These are phyloP conservation scores for Yueomyces sinensis DNA, from an alignment of 805 yeast genomes.

Conservation along the genomic window DNA sequence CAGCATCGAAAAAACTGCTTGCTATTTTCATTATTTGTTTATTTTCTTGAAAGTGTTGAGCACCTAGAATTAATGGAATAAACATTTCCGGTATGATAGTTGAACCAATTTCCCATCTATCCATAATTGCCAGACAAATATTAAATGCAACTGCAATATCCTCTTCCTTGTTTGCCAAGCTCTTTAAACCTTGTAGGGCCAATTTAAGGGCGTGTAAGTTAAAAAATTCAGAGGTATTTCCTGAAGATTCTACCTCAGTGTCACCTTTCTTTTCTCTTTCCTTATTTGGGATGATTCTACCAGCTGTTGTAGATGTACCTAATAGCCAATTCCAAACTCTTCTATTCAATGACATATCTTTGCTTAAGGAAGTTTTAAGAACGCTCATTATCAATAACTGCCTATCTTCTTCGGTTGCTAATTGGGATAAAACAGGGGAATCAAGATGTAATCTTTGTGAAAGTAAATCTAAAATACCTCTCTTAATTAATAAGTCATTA, in stretches of 20 bases:
- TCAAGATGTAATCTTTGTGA: constrained; percentile 53
- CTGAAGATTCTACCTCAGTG: background rate
- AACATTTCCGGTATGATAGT: constrained; percentile 57
- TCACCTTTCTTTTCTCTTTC: background rate
- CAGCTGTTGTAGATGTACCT: constrained; percentile 39
- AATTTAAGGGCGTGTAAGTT: constrained; percentile 37
- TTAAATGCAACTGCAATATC: constrained; percentile 37
- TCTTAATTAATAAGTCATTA: constrained; percentile 56
- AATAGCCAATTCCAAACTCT: constrained; percentile 88
- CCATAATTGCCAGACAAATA: constrained; percentile 65
- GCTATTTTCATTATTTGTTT: constrained; percentile 40
- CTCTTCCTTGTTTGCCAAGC: constrained; percentile 27
- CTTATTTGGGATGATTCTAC: background rate
- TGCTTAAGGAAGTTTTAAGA: constrained; percentile 54
- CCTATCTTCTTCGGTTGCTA: constrained; percentile 40
- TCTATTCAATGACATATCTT: constrained; percentile 90
- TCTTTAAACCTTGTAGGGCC: constrained; percentile 40
- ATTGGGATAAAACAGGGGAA: constrained; percentile 38
- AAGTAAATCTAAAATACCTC: constrained; percentile 81
- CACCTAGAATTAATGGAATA: constrained; percentile 45
- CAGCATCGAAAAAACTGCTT: constrained; percentile 66
- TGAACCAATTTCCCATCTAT: constrained; percentile 89
- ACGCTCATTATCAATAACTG: constrained; percentile 48
- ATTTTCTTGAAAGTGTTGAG: constrained; percentile 23
- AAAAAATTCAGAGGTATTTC: constrained; percentile 33